A percentile compares a stretch with the other conserved stretches of the same genome.
Evolutionary conservation across 75 land plant genomes (phyloP).

Genomic region (Cryptomeria japonica): DNA sequence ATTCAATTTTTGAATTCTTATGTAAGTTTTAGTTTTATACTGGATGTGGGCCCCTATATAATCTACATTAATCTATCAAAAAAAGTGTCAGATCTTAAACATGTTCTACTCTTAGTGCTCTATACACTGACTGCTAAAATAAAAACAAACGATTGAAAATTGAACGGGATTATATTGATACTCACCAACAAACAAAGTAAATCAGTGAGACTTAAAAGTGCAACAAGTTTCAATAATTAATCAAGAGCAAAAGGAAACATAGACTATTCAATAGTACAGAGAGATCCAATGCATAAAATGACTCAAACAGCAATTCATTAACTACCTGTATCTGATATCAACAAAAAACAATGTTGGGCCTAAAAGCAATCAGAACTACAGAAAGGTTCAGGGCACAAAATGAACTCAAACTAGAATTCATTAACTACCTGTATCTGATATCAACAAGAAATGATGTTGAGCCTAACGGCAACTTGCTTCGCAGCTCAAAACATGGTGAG

Average conservation of each 20-base stretch:
- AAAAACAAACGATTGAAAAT: background rate
- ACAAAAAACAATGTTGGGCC: constrained; percentile 22
- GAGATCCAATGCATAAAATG: background rate
- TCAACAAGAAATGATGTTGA: constrained; percentile 21
- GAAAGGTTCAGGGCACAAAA: background rate
- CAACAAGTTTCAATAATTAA: background rate
- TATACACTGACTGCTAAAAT: background rate
- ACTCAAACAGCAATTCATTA: background rate
- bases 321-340: constrained; percentile 36
- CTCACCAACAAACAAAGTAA: background rate
- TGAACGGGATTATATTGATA: background rate
- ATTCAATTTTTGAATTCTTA: no score
- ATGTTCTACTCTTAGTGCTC: background rate
- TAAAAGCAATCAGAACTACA: constrained; percentile 12
- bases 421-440: constrained; percentile 35
- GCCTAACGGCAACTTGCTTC: constrained; percentile 33
- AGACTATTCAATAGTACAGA: background rate
- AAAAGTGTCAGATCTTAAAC: background rate
- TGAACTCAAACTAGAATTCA: background rate
- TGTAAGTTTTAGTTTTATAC: no score
- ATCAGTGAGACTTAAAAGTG: background rate
- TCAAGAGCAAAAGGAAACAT: background rate
- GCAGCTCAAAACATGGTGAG: constrained; percentile 36
- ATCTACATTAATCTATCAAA: no score
- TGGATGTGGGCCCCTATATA: no score